These are phyloP conservation scores for Cercospora nicotianae DNA, from an alignment of 2,329 filamentous ascomycete species.

Conservation along the genomic window DNA sequence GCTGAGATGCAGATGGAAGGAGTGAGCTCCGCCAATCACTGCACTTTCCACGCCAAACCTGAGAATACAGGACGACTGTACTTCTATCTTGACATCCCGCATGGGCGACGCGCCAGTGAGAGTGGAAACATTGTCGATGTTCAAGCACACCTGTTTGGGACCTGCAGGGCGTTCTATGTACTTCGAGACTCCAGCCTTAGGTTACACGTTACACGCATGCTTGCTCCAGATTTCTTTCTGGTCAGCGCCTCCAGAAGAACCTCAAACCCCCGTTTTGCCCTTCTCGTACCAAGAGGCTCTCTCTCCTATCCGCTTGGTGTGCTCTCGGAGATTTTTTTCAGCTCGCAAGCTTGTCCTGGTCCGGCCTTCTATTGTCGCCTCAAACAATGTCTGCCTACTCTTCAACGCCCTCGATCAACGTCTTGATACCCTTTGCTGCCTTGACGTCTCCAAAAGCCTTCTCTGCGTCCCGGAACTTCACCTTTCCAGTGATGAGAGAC, in stretches of 20 bases:
- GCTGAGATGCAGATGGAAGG: constrained; percentile 3
- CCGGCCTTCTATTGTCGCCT: neutral
- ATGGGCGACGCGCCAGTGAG: constrained; percentile 11
- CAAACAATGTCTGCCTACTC: constrained; percentile 17
- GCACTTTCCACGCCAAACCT: neutral
- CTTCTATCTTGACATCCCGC: neutral
- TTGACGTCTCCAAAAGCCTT: constrained; percentile 84
- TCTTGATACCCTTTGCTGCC: constrained; percentile 74
- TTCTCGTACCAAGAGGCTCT: neutral
- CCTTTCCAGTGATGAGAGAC: constrained; percentile 73
- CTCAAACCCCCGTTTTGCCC: neutral
- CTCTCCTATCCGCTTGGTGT: neutral
- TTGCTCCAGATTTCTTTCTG: neutral
- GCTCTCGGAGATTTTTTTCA: neutral
- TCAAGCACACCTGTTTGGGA: constrained; percentile 13
- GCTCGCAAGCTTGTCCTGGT: neutral
- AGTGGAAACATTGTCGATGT: neutral
- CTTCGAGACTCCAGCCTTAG: constrained; percentile 3
- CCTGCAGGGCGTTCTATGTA: constrained; percentile 1
- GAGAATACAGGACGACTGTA: neutral
- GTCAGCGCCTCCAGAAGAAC: neutral
- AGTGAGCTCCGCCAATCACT: constrained; percentile 5
- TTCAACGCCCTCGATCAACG: constrained; percentile 48
- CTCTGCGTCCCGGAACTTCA: constrained; percentile 79
- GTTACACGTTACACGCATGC: neutral